phyloP scores from a whole-genome alignment of 805 yeast species.

The Teunomyces lycoperdinae region DNA sequence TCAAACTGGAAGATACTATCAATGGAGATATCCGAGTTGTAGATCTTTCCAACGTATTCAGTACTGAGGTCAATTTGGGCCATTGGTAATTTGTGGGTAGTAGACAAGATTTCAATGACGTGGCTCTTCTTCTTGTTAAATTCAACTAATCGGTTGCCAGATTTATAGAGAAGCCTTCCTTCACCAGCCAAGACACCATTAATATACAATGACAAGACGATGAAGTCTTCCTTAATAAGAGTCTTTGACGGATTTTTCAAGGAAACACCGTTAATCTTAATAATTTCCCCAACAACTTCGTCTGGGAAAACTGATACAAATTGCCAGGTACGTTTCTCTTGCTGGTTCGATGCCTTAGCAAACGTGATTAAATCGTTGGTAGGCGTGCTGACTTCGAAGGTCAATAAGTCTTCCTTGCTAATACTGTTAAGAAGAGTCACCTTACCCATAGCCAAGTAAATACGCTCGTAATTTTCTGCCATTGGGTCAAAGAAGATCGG shows the following conservation, averaged over 20 bases:
- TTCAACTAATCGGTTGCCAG: slow-evolving; percentile 47
- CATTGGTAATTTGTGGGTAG: slow-evolving; percentile 32
- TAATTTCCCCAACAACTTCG: slow-evolving; percentile 70
- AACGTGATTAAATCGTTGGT: slow-evolving; percentile 50
- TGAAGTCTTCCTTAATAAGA: slow-evolving; percentile 47
- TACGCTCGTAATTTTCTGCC: slow-evolving; percentile 56
- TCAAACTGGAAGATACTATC: slow-evolving; percentile 56
- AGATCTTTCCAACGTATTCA: slow-evolving; percentile 66
- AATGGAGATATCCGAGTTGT: slow-evolving; percentile 55
- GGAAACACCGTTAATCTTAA: slow-evolving; percentile 60
- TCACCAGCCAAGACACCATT: slow-evolving; percentile 65
- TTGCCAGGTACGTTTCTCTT: slow-evolving; percentile 53
- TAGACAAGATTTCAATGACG: slow-evolving; percentile 43
- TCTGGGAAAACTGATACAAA: slow-evolving; percentile 70
- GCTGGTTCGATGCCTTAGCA: slow-evolving; percentile 67
- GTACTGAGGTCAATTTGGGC: slow-evolving; percentile 55
- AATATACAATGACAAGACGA: slow-evolving; percentile 54
- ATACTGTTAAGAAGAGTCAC: slow-evolving; percentile 29
- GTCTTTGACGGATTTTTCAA: slow-evolving; percentile 32
- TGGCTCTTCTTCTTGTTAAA: slow-evolving; percentile 43
- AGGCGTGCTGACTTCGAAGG: slow-evolving; percentile 54
- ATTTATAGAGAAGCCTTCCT: slow-evolving; percentile 51
- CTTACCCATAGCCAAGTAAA: slow-evolving; percentile 59
- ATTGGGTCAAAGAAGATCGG: slow-evolving; percentile 64
- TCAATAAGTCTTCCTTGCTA: slow-evolving; percentile 42